Evolutionary conservation across 306 rosid genomes (phyloP), one percentile per base, ranked within the genome.

Genomic region (Medicago ruthenica): DNA sequence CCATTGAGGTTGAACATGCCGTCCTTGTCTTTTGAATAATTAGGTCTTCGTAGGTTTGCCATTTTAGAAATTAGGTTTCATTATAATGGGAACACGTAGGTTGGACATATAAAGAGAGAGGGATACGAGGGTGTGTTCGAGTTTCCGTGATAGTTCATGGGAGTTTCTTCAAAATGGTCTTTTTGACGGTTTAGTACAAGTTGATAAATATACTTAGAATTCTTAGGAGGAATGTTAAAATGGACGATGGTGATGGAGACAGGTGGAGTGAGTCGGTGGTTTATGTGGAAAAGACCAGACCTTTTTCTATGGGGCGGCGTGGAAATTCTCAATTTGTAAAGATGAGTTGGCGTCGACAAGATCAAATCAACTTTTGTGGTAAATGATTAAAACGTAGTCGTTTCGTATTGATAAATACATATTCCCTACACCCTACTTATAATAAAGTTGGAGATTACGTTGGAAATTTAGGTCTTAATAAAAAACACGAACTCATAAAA

Each of bases 131-230:
- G 47, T 34, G 70, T 66, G 70, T 61, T 62, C 34, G 37, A 71
- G 47, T 62, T 85, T 85, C 88, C 79, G 0, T 73, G 88, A 82
- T 82, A 68, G 51, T 85, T 85, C 88, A 69, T 54, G 80, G 78
- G 70, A 60, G 80, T 51, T 85, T 85, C 86, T 93, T 91, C 82
- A 54, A 59, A 31, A 79, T 42, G 69, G 61, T 76, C 63, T 73
- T 85, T 85, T 89, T 91, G 93, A 93, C 97, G 83, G 70, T 74
- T 80, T 60, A 70, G 74, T 42, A 7, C 18, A 11, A 61, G 78
- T 81, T 83, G 80, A 70, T 70, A 79, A 80, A 71, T 79, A 53
- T 73, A 65, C 55, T 76, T 54, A 70, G 73, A 44, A 74, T 59
- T 51, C 2, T 11, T 3, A 27, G 48, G 77, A n/a, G 17, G 50